Evolutionary conservation across 768 basidiomycete genomes (phyloP), one percentile per base, ranked within the genome.

Genomic region (Lactifluus subvellereus): DNA sequence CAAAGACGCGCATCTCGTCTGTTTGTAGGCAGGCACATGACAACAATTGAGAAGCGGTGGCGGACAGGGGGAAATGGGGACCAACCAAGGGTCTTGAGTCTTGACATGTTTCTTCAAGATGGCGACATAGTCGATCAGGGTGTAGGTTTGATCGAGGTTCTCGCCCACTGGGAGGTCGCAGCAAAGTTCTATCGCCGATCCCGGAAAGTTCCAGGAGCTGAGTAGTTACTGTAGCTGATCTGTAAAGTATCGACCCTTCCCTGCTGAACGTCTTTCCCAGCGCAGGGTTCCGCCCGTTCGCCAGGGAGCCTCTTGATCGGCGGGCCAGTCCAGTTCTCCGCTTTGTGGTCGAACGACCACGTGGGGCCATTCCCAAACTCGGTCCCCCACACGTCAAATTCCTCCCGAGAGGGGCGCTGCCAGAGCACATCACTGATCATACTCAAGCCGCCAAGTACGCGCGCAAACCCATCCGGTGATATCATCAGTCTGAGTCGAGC

Each of bases 131-230:
- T 66, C 65, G 27, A 64, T 66, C 27, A 66, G 50, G 7, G 65
- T 66, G 42, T 66, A 66, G 0, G 65, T 66, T 54, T 66, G 65
- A 27, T 68, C 62, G 1, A 76, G 58, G 65, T 78, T 78, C 67
- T 76, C 74, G 10, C 79, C 78, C 35, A 81, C 80, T 54, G 79
- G 78, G 1, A 80, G 74, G 60, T 80, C 78, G 66, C 27, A 80
- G 69, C 42, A 75, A 67, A 4, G 60, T 70, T 16, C 66, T 65
- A 50, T 77, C 73, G 50, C 79, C 81, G 60, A 81, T 74, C 37
- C 72, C 71, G 2, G 65, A 66, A 3, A 66, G 62, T 37, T 64
- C 65, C 33, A 66, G 30, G 4, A 66, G 48, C 55, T 79, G 77
- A 35, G 78, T 60, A 66, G 20, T 59, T 66, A 32, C 64, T 66